A percentile compares a stretch with the other conserved stretches of the same genome.
Evolutionary conservation across 192 early-diverging fungal species (phyloP).

Genomic region (Spinellus fusiger): DNA sequence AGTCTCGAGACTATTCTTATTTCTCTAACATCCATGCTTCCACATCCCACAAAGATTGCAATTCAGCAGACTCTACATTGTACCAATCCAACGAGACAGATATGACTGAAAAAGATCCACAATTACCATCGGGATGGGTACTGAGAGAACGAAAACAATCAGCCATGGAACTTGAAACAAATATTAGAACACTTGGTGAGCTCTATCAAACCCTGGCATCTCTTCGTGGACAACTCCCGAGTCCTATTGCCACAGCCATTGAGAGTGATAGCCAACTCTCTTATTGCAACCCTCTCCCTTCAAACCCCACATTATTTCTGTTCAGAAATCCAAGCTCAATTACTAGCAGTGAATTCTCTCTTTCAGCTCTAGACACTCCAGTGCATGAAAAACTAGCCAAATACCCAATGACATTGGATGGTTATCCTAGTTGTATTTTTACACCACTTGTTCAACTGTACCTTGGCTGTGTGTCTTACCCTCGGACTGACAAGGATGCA

Average conservation of each 20-base stretch:
- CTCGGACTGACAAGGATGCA: slow-evolving; percentile 3
- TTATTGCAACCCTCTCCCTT: not conserved
- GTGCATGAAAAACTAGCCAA: not conserved
- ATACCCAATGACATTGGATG: not conserved
- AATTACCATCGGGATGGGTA: slow-evolving; percentile 10
- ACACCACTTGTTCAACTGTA: slow-evolving; percentile 4
- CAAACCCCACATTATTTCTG: not conserved
- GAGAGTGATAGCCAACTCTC: not conserved
- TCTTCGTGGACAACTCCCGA: slow-evolving; percentile 5
- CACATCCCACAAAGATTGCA: no score
- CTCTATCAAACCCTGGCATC: slow-evolving; percentile 13
- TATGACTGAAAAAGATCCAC: not conserved
- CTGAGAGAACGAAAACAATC: slow-evolving; percentile 6
- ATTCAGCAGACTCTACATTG: no score
- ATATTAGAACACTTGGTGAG: slow-evolving; percentile 25
- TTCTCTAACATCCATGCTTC: no score
- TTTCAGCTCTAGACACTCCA: not conserved
- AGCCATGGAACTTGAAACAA: slow-evolving; percentile 19
- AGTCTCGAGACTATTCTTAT: no score
- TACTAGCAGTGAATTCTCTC: not conserved
- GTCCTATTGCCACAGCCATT: not conserved
- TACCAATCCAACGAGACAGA: no score
- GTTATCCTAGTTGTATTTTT: not conserved
- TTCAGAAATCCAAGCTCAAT: not conserved
- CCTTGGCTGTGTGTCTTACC: slow-evolving; percentile 6